phyloP scores from a whole-genome alignment of 1,284 basidiomycete species.

The Acaromyces ingoldii region DNA sequence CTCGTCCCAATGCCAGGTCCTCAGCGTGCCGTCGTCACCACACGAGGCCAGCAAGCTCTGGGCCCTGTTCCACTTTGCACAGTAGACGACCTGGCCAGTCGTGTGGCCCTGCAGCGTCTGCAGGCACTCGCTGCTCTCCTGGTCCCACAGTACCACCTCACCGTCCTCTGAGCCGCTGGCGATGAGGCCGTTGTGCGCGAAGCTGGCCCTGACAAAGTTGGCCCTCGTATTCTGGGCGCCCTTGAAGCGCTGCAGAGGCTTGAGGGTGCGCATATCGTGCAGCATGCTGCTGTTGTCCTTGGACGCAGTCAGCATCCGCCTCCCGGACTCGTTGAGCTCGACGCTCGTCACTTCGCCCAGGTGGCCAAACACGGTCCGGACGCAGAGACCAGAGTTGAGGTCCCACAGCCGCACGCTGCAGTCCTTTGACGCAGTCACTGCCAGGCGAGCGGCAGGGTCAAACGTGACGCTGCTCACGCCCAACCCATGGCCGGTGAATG shows the following conservation, averaged over 20 bases:
- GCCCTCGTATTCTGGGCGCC: conserved; percentile 57
- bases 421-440: conserved; percentile 56
- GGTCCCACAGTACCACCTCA: conserved; percentile 49
- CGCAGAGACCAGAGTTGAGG: conserved; percentile 54
- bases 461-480: conserved; percentile 50
- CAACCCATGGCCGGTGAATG: conserved; percentile 56
- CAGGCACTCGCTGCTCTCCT: conserved; percentile 44
- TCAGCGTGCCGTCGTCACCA: conserved; percentile 52
- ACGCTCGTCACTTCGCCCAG: conserved; percentile 56
- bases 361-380: conserved; percentile 54
- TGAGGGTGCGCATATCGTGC: conserved; percentile 34
- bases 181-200: conserved; percentile 53
- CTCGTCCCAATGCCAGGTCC: conserved; percentile 44
- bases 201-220: conserved; percentile 55
- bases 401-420: conserved; percentile 56
- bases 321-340: conserved; percentile 54
- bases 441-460: conserved; percentile 54
- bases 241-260: conserved; percentile 54
- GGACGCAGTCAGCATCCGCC: conserved; percentile 54
- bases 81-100: conserved; percentile 45
- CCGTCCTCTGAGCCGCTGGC: conserved; percentile 55
- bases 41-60: conserved; percentile 48
- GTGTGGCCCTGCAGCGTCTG: conserved; percentile 49
- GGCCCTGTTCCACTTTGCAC: conserved; percentile 48
- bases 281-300: conserved; percentile 52